Percentiles rank a stretch among this genome's conserved stretches.
Conservation (phyloP, 23 red algal genomes). For the Gracilaria domingensis region DNA sequence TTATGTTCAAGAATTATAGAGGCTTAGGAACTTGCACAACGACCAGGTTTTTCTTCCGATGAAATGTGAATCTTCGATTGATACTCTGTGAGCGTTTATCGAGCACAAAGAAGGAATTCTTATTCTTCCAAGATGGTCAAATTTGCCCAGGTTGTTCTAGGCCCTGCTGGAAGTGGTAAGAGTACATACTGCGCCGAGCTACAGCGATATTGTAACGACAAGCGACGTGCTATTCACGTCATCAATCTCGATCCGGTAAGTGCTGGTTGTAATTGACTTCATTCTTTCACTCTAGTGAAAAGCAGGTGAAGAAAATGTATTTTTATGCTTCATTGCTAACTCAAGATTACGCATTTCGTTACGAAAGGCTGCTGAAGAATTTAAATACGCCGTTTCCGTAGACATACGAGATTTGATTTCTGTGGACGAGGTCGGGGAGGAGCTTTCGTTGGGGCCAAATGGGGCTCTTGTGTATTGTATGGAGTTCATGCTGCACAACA, state of each 20-base stretch:
- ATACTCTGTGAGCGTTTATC: neutral
- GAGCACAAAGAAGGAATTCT: neutral
- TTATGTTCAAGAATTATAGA: neutral
- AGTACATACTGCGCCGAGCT: conserved; percentile 93
- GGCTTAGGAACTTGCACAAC: no score
- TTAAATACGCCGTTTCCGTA: conserved; percentile 74
- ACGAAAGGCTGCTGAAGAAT: conserved; percentile 75
- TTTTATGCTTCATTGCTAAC: neutral
- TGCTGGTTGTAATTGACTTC: neutral
- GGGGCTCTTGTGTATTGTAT: conserved; percentile 97
- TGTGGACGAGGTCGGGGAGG: conserved; percentile 88
- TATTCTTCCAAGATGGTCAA: conserved; percentile 52
- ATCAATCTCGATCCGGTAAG: conserved; percentile 98
- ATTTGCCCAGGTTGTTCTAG: conserved; percentile 93
- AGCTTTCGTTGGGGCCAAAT: conserved; percentile 87
- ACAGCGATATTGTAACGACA: conserved; percentile 77
- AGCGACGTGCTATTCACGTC: conserved; percentile 78
- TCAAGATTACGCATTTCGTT: neutral
- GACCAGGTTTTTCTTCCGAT: neutral
- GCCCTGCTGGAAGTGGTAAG: conserved; percentile 95
- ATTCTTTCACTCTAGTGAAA: neutral
- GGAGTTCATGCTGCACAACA: conserved; percentile 94
- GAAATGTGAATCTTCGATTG: neutral
- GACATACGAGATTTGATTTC: conserved; percentile 94
- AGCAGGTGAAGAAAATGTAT: neutral